Evolutionary conservation across 1,284 basidiomycete species (phyloP).

Genomic region (Cryptococcus sp.): DNA sequence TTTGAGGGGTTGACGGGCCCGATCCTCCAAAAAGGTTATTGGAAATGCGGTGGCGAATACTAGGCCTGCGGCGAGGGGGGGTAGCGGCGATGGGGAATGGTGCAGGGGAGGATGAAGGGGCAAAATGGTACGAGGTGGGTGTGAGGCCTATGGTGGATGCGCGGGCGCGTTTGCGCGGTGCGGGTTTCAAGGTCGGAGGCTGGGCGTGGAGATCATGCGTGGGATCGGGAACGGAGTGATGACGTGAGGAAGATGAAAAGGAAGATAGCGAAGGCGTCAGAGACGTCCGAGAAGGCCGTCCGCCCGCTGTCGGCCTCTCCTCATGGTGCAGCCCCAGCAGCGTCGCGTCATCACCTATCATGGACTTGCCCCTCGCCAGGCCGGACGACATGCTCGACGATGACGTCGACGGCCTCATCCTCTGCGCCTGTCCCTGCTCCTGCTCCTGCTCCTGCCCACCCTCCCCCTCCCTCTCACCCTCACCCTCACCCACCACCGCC

Average conservation of each 20-base stretch:
- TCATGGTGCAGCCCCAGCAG: neutral
- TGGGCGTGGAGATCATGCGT: neutral
- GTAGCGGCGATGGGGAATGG: conserved; percentile 30
- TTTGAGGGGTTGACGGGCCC: conserved; percentile 31
- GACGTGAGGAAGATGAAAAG: conserved; percentile 8
- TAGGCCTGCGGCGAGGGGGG: conserved; percentile 37
- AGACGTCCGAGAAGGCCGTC: conserved; percentile 32
- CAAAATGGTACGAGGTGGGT: conserved; percentile 22
- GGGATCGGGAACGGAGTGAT: conserved; percentile 2
- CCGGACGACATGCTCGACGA: conserved; percentile 29
- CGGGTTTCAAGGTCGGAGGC: conserved; percentile 1
- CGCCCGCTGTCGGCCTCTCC: too few relatives aligned
- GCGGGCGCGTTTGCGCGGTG: conserved; percentile 17
- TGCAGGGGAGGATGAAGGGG: conserved; percentile 24
- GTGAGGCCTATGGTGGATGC: conserved; percentile 35
- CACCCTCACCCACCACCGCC: conserved; percentile 2
- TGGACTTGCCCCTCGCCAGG: conserved; percentile 16
- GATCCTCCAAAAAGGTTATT: conserved; percentile 33
- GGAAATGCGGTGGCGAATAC: conserved; percentile 37
- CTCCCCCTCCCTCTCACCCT: too few relatives aligned
- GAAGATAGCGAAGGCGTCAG: conserved; percentile 18
- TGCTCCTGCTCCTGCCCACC: too few relatives aligned
- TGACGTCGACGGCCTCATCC: conserved; percentile 27
- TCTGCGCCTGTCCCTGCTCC: neutral
- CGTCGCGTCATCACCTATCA: conserved; percentile 15